Conservation (phyloP, 192 early-diverging fungal genomes). For the Podila epigama region DNA sequence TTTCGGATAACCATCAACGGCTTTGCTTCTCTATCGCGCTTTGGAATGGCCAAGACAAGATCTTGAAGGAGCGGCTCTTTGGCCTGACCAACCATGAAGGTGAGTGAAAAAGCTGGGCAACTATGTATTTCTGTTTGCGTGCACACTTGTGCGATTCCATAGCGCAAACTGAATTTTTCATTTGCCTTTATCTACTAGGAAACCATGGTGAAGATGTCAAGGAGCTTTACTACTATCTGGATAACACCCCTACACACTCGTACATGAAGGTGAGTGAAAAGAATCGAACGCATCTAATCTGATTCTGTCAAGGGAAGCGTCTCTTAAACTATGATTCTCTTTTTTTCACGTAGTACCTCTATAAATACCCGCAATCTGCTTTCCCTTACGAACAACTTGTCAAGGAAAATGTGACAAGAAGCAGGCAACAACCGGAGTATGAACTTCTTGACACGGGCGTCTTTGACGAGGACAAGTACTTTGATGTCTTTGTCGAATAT, state of each 20-base stretch:
- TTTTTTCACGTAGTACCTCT: conserved; percentile 11
- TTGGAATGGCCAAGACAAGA: conserved; percentile 43
- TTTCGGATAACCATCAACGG: conserved; percentile 48
- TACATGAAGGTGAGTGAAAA: conserved; percentile 44
- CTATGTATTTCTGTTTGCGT: background rate
- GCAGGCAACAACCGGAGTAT: conserved; percentile 18
- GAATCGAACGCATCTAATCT: no score
- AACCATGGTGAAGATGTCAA: conserved; percentile 51
- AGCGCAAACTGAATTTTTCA: background rate
- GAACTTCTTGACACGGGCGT: conserved; percentile 40
- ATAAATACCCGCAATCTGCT: conserved; percentile 44
- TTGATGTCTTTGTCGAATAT: conserved; percentile 48
- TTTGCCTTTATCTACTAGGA: background rate
- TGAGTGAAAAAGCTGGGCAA: background rate
- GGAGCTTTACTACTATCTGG: conserved; percentile 47
- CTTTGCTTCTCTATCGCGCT: conserved; percentile 41
- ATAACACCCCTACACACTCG: conserved; percentile 41
- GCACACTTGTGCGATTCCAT: background rate
- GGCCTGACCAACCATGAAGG: conserved; percentile 47
- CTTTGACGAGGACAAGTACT: conserved; percentile 45
- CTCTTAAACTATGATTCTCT: background rate
- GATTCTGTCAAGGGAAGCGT: no score
- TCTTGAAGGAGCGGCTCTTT: conserved; percentile 46
- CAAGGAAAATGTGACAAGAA: conserved; percentile 3
- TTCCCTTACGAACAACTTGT: conserved; percentile 44